Evolutionary conservation across 169 alveolate genomes (phyloP).

Genomic region (Miamiensis avidus): DNA sequence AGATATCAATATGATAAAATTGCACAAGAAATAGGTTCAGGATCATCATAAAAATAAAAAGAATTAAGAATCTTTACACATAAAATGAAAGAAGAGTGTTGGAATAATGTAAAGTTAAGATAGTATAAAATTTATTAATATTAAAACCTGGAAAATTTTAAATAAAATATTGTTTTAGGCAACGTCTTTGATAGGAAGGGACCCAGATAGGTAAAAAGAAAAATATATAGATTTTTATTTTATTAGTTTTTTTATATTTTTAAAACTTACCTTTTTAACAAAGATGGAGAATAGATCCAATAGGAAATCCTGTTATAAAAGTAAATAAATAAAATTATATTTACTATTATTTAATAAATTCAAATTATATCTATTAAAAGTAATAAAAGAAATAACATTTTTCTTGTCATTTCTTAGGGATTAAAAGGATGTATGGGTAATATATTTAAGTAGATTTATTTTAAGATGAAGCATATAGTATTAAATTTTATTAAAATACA

Average conservation of each 20-base stretch:
- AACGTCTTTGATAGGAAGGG: conserved; percentile 48
- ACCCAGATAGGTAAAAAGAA: conserved; percentile 23
- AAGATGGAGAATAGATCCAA: conserved; percentile 63
- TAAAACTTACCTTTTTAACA: no score
- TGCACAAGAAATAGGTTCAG: neutral
- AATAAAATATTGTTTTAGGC: conserved; percentile 16
- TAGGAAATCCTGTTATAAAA: conserved; percentile 64
- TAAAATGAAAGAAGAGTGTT: conserved; percentile 57
- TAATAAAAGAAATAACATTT: neutral
- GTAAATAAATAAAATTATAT: conserved; percentile 23
- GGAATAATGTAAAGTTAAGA: conserved; percentile 36
- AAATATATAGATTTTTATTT: neutral
- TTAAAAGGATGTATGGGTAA: neutral
- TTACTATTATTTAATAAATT: neutral
- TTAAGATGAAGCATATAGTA: no score
- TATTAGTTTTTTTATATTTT: no score
- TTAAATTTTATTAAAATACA: neutral
- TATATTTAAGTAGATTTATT: no score
- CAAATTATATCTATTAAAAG: no score
- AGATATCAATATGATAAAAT: no score
- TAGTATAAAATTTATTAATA: neutral
- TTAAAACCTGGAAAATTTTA: neutral
- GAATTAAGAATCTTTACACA: conserved; percentile 48
- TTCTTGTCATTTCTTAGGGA: neutral
- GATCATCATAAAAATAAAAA: conserved; percentile 18